Conservation (phyloP, 2,329 filamentous ascomycete genomes). For the Zymoseptoria crescenta region DNA sequence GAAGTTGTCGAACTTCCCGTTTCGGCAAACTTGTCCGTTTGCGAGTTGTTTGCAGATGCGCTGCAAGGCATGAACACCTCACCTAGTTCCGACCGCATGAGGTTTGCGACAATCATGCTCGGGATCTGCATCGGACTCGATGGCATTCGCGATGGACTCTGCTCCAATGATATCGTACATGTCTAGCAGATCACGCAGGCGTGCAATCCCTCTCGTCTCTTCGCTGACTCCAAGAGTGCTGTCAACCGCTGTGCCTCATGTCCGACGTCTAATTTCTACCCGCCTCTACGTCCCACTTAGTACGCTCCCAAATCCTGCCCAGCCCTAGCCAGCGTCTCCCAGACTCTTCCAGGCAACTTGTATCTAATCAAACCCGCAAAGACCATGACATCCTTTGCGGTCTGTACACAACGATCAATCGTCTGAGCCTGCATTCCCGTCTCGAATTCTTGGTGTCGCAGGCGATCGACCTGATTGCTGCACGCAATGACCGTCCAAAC, state of each 20-base stretch:
- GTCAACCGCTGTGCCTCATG: neutral
- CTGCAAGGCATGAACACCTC: neutral
- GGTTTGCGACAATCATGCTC: neutral
- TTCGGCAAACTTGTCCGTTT: slow-evolving; percentile 3
- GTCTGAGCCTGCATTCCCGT: slow-evolving; percentile 44
- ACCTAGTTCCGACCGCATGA: neutral
- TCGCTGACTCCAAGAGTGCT: neutral
- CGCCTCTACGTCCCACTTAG: slow-evolving; percentile 6
- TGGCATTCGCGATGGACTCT: neutral
- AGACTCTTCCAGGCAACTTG: slow-evolving; percentile 75
- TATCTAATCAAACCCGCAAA: slow-evolving; percentile 92
- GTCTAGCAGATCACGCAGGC: neutral
- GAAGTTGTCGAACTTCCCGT: neutral
- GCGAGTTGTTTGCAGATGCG: slow-evolving; percentile 3
- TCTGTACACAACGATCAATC: slow-evolving; percentile 65
- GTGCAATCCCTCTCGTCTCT: neutral
- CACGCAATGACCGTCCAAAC: slow-evolving; percentile 91
- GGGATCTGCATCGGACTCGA: neutral
- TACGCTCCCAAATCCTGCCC: slow-evolving; percentile 53
- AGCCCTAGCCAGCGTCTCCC: slow-evolving; percentile 78
- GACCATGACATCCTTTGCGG: slow-evolving; percentile 82
- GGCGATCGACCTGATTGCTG: slow-evolving; percentile 64
- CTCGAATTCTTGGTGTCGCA: slow-evolving; percentile 65
- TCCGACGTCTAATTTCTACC: neutral
- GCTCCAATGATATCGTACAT: neutral